Percentiles rank a stretch among this genome's conserved stretches.
These are phyloP conservation scores for Leccinum longicurvipes DNA, from an alignment of 768 basidiomycete species.

Conservation along the genomic window DNA sequence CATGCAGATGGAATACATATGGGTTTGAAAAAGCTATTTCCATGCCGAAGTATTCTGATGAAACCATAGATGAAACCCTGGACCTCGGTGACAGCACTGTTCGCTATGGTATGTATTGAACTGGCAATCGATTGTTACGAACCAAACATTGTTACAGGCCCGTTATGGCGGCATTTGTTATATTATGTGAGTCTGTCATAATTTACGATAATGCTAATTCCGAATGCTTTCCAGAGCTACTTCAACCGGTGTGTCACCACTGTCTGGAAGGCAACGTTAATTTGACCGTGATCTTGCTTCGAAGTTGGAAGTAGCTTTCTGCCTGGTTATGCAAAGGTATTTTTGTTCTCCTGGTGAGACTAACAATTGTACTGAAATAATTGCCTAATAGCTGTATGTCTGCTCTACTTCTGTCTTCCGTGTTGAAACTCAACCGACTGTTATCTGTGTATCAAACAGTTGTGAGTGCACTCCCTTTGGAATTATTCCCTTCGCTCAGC, in stretches of 20 bases:
- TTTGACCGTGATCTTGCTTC: neutral
- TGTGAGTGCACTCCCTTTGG: neutral
- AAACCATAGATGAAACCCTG: neutral
- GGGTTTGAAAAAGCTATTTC: neutral
- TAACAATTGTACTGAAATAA: neutral
- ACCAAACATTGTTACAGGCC: neutral
- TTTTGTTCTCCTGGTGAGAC: neutral
- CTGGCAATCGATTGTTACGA: neutral
- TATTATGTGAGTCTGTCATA: neutral
- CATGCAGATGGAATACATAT: neutral
- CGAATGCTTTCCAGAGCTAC: neutral
- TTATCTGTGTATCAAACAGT: neutral
- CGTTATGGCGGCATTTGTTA: conserved; percentile 11
- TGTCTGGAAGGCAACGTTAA: neutral
- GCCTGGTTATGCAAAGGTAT: neutral
- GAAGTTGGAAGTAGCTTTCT: neutral
- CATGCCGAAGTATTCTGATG: neutral
- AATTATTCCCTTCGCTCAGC: neutral
- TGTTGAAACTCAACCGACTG: neutral
- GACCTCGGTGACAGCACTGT: neutral
- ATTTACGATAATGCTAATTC: neutral
- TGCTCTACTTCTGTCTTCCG: neutral
- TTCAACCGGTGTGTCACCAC: neutral
- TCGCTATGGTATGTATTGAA: neutral
- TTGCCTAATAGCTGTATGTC: neutral